Base-by-base conservation (phyloP, 2,329 filamentous ascomycete genomes). In the Lasiodiplodia sp. region DNA sequence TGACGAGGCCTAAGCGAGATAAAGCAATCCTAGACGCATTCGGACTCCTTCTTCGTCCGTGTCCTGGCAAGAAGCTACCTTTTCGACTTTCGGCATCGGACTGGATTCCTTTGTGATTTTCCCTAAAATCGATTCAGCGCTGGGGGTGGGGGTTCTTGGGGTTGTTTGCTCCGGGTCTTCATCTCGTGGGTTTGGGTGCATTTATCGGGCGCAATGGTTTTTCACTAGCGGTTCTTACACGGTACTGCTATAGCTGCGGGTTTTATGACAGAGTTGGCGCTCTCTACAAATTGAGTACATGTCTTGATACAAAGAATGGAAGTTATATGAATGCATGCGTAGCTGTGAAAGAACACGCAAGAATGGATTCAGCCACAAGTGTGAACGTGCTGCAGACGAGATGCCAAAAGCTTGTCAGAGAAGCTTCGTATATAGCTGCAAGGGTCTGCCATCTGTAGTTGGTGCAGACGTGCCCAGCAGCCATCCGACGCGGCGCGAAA, bases 1-100 rank as follows among this genome's bases (percentile, higher is more conserved):
- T 2, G 93, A 96, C 69, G 92, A 95, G 66, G 85, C 67, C 28
- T 68, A 68, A 58, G 67, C 66, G 44, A 52, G 56, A 68, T 58
- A 67, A 49, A 51, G 53, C 52, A 34, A 34, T 28, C 16, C 53
- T 55, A 25, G 65, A 58, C 55, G 44, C 40, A 40, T 44, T 53
- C 65, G 53, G 65, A n/a, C 14, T 40, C 53, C 53, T 57, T 47
- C 53, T 57, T 47, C 4, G 37, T 49, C 31, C 53, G 38, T 47
- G 18, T 67, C 44, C 40, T 25, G 37, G 10, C 31, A 52, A 52
- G 44, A 37, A 28, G 38, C 40, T 47, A 28, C 28, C 11, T 34
- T 34, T 37, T 49, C 38, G n/a, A 23, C 31, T n/a, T 38, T 11
- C 18, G 44, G 44, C 6, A 47, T 47, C 44, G 44, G 37, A n/a